Evolutionary conservation across 805 yeast species (phyloP), one percentile per base, ranked within the genome.

Genomic region (Saturnispora gosingensis): DNA sequence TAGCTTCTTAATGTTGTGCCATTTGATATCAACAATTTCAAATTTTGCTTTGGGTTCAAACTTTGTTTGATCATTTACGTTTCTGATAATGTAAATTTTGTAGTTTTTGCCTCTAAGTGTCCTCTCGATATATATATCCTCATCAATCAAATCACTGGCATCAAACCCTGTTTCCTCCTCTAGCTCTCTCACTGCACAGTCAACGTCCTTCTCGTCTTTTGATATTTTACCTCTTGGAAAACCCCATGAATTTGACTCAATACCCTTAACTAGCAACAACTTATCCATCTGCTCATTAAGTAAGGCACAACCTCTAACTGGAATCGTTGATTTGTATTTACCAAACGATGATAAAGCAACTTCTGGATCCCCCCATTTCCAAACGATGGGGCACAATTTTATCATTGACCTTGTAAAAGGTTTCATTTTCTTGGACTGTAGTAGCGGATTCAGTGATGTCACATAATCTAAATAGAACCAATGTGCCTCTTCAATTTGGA

Each of bases 221-320:
- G 95, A 87, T 52, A 93, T 93, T 67, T 93, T 93, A 5, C 99
- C 99, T 65, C 96, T 75, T 5, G 99, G 99, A 62, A 93, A 93
- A 7, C 96, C 85, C 98, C 98, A 93, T 1, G 85, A 69, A 32
- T 71, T 68, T 11, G 89, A 77, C 56, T 87, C 95, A 47, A 82
- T 81, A 4, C 97, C 97, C 62, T 87, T 82, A 5, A 93, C 95
- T 56, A 93, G 69, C 28, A 95, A 63, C 10, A 88, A 72, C 62
- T 86, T 88, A 51, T 81, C 77, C 71, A 88, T 65, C 34, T 75
- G 77, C 49, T 76, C 72, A 63, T 88, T 89, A 61, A 93, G 76
- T 49, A 95, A 72, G 8, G 96, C 96, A 44, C 91, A 93, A 32
- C 99, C 99, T 60, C 99, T 76, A 2, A 93, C 99, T 0, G 99